Evolutionary conservation across 805 yeast genomes (phyloP).

Genomic region (Kazachstania africana): DNA sequence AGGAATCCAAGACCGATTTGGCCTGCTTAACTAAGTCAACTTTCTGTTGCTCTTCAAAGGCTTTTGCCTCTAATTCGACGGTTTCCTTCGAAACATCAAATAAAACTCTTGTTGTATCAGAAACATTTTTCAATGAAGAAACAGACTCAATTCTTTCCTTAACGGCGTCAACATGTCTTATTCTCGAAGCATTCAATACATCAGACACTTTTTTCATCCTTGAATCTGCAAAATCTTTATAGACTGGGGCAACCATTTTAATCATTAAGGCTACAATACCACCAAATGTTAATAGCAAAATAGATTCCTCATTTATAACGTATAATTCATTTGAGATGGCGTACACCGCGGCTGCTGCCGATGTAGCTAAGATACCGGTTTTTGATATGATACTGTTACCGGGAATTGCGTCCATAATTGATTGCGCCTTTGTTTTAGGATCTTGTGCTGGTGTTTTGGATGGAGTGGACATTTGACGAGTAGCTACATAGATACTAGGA

Average conservation of each 20-base stretch:
- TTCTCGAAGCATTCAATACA: conserved; percentile 78
- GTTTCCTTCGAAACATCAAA: conserved; percentile 95
- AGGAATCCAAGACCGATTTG: conserved; percentile 88
- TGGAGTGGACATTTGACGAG: conserved; percentile 50
- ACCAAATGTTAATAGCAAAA: conserved; percentile 68
- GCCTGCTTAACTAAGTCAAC: conserved; percentile 84
- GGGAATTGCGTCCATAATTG: conserved; percentile 86
- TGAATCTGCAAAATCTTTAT: conserved; percentile 86
- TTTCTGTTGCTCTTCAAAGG: conserved; percentile 86
- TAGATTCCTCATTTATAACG: conserved; percentile 89
- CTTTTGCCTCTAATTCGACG: conserved; percentile 87
- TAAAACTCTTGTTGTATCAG: conserved; percentile 78
- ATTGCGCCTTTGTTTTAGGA: conserved; percentile 83
- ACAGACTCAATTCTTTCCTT: conserved; percentile 85
- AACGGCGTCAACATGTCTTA: conserved; percentile 84
- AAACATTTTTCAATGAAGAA: conserved; percentile 82
- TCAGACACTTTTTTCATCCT: conserved; percentile 72
- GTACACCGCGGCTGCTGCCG: conserved; percentile 87
- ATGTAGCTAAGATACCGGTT: conserved; percentile 91
- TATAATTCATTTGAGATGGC: conserved; percentile 90
- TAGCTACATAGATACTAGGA: conserved; percentile 19
- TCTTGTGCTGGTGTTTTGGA: conserved; percentile 76
- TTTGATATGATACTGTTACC: conserved; percentile 80
- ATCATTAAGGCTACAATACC: conserved; percentile 66
- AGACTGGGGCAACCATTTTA: conserved; percentile 86